Conservation (phyloP, 2,329 filamentous ascomycete species). For the Aspergillus bombycis region DNA sequence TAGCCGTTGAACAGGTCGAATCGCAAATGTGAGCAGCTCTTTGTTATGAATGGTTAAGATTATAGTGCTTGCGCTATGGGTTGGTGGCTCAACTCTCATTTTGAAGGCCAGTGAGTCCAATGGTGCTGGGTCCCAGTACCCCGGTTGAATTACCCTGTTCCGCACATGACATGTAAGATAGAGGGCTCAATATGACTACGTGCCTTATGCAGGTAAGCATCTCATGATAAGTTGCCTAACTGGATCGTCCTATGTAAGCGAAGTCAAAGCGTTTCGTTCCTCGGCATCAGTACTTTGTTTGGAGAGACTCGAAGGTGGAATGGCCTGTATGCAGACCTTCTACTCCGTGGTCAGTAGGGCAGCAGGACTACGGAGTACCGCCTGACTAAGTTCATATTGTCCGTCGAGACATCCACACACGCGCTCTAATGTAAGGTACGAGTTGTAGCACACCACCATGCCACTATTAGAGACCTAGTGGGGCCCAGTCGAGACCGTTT, state of each 20-base stretch:
- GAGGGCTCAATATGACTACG: background rate
- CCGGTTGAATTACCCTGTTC: conserved; percentile 1
- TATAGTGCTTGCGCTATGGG: conserved; percentile 4
- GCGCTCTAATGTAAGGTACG: conserved; percentile 10
- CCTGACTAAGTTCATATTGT: background rate
- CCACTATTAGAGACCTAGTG: conserved; percentile 15
- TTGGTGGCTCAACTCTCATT: conserved; percentile 10
- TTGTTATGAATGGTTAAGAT: background rate
- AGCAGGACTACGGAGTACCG: background rate
- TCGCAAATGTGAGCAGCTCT: conserved; percentile 17
- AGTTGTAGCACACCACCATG: conserved; percentile 16
- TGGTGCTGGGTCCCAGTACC: conserved; percentile 3
- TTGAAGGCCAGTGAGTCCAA: background rate
- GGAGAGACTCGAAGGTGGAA: background rate
- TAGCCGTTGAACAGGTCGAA: conserved; percentile 26
- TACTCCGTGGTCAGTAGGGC: background rate
- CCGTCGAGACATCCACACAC: background rate
- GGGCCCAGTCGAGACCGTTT: conserved; percentile 20
- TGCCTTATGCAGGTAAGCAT: conserved; percentile 8
- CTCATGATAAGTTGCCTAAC: background rate
- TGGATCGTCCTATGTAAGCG: background rate
- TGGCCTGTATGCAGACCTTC: background rate
- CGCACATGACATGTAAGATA: conserved; percentile 4
- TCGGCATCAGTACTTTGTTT: background rate
- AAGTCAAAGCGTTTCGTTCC: background rate